Conservation (phyloP, 805 yeast species). For the Pichia kluyveri region DNA sequence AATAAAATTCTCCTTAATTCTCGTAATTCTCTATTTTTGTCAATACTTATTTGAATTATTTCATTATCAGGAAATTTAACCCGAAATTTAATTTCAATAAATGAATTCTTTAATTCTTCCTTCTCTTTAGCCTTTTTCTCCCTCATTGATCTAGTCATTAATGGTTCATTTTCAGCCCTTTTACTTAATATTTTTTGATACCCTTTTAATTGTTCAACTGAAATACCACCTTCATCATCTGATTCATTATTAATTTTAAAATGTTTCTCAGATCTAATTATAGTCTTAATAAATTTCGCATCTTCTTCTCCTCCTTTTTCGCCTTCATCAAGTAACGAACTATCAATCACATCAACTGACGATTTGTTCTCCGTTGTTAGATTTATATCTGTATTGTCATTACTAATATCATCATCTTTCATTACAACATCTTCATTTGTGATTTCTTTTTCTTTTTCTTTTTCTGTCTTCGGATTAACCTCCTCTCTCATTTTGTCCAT, state of each 20-base stretch:
- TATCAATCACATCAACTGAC: too few relatives aligned
- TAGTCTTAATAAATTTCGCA: not conserved
- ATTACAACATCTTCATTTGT: not conserved
- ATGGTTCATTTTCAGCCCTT: slow-evolving; percentile 29
- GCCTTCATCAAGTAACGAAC: too few relatives aligned
- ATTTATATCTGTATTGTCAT: too few relatives aligned
- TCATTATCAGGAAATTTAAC: slow-evolving; percentile 51
- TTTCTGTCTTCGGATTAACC: too few relatives aligned
- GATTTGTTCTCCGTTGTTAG: too few relatives aligned
- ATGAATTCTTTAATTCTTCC: slow-evolving; percentile 7
- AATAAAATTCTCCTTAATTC: slow-evolving; percentile 17
- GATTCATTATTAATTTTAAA: not conserved
- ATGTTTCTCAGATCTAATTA: not conserved
- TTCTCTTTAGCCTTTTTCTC: slow-evolving; percentile 16
- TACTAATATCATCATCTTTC: too few relatives aligned
- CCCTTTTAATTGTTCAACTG: slow-evolving; percentile 41
- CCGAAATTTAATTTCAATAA: slow-evolving; percentile 21
- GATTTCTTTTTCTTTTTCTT: not conserved
- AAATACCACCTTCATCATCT: slow-evolving; percentile 27
- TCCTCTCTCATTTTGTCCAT: too few relatives aligned
- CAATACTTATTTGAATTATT: slow-evolving; percentile 41
- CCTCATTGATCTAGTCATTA: slow-evolving; percentile 20
- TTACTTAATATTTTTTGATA: slow-evolving; percentile 42
- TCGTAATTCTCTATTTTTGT: slow-evolving; percentile 30
- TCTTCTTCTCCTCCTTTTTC: too few relatives aligned